A percentile compares a stretch with the other conserved stretches of the same genome.
Conservation (phyloP, 2,329 filamentous ascomycete species). For the Tolypocladium guangdongense region DNA sequence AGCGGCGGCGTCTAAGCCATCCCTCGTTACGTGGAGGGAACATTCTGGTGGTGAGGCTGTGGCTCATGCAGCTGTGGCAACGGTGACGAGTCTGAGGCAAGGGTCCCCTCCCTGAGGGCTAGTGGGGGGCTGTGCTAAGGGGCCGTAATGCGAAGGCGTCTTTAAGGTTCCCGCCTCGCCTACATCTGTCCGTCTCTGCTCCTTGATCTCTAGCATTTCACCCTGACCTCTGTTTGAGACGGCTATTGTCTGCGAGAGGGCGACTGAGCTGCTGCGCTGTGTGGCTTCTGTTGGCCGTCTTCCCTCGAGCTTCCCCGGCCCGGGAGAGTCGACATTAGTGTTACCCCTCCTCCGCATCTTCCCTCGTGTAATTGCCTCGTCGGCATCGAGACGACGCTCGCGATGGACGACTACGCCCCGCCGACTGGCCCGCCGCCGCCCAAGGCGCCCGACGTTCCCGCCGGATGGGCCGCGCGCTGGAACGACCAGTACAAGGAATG, state of each 20-base stretch:
- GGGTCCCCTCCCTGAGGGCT: too few species aligned
- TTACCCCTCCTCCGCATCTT: neutral
- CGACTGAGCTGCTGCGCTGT: neutral
- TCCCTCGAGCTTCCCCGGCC: neutral
- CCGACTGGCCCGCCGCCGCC: conserved; percentile 46
- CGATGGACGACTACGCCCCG: conserved; percentile 44
- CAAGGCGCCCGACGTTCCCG: conserved; percentile 49
- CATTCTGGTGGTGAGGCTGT: neutral
- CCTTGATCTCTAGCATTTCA: neutral
- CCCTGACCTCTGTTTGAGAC: neutral
- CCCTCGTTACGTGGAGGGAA: neutral
- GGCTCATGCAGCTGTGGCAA: neutral
- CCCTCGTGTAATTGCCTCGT: neutral
- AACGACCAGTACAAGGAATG: conserved; percentile 85
- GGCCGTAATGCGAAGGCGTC: neutral
- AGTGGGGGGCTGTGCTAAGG: neutral
- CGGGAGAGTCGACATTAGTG: too few species aligned
- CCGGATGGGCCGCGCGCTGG: conserved; percentile 75
- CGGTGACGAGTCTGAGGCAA: neutral
- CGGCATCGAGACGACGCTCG: neutral
- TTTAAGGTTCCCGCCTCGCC: neutral
- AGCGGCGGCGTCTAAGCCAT: neutral
- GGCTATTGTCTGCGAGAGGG: neutral
- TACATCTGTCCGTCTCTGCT: too few species aligned
- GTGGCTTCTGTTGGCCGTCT: neutral